These are phyloP conservation scores for Prunus padus DNA, from an alignment of 306 rosid genomes.

Conservation along the genomic window DNA sequence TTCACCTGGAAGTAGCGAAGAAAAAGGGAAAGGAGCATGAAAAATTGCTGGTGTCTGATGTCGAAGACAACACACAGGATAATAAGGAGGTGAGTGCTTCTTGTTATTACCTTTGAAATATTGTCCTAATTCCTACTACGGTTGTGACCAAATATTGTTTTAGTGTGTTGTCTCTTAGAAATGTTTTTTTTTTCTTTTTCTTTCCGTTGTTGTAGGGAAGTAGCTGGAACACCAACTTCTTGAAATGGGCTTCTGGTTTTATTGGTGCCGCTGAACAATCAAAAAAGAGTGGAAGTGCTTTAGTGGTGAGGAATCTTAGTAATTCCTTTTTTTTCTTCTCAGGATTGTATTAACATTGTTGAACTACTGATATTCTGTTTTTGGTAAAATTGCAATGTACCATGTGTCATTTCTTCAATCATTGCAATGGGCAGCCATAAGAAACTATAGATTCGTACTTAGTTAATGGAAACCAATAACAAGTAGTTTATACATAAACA, in stretches of 20 bases:
- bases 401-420: not conserved
- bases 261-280: slow-evolving; percentile 63
- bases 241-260: slow-evolving; percentile 95
- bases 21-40: slow-evolving; percentile 91
- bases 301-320: slow-evolving; percentile 44
- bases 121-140: not conserved
- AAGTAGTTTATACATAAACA: not conserved
- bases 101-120: not conserved
- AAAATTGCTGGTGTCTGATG: slow-evolving; percentile 68
- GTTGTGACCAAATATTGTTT: not conserved
- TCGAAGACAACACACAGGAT: slow-evolving; percentile 41
- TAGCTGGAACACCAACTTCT: slow-evolving; percentile 80
- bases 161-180: not conserved
- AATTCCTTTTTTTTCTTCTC: slow-evolving; percentile 9
- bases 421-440: not conserved
- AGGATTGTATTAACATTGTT: not conserved
- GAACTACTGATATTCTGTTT: not conserved
- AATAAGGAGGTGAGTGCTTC: slow-evolving; percentile 57
- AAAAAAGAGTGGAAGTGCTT: slow-evolving; percentile 51
- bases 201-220: slow-evolving; percentile 47
- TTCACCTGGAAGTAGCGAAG: slow-evolving; percentile 83
- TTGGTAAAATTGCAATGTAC: not conserved
- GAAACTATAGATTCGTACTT: not conserved
- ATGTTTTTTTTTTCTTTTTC: slow-evolving; percentile 9
- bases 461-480: not conserved